Base-by-base conservation (phyloP, 768 basidiomycete species). In the Paxillus rubicundulus region DNA sequence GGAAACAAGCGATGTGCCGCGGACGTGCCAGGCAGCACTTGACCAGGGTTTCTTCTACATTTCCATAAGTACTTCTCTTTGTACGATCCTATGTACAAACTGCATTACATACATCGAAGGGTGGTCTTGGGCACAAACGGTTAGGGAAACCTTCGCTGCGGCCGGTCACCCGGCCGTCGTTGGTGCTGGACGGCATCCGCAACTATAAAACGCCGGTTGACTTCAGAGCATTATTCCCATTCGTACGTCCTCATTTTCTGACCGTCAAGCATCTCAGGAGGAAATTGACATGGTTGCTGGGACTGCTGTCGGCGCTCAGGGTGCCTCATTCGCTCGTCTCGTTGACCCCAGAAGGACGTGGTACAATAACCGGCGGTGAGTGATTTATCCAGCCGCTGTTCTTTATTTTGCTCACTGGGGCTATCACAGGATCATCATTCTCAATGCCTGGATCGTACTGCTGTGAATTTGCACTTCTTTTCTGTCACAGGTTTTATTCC, bases 321-420 rank as follows among this genome's bases (percentile, higher is more conserved):
- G 58, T 24, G 65, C 71, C 28, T 76, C 75, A 32, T 81, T 79
- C 58, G 69, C 65, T 8, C 82, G 82, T 58, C 74, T 87, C 51
- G 56, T 87, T 52, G 81, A 89, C 69, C 85, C 84, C 12, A 79
- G 66, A 52, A 74, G 82, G 65, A 87, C 75, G 63, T 89, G 87
- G 87, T 86, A 85, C 70, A 88, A 84, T 72, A 89, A 89, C 75
- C 79, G 67, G 68, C 76, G 87, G 84, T 84, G 60, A n/a, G 74
- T 54, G 13, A 51, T 34, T 16, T 5, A 6, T 13, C 5, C 16
- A 20, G 9, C 13, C 4, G 24, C 43, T 24, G 1, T 39, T 24
- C 9, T 24, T 46, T 5, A 38, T 24, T 43, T 27, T 10, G 13
- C 16, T 45, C 47, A 55, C 28, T 27, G 14, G 24, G 24, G 43